Evolutionary conservation across 2,329 filamentous ascomycete species (phyloP).

Genomic region (Sphaerostilbella broomeana): DNA sequence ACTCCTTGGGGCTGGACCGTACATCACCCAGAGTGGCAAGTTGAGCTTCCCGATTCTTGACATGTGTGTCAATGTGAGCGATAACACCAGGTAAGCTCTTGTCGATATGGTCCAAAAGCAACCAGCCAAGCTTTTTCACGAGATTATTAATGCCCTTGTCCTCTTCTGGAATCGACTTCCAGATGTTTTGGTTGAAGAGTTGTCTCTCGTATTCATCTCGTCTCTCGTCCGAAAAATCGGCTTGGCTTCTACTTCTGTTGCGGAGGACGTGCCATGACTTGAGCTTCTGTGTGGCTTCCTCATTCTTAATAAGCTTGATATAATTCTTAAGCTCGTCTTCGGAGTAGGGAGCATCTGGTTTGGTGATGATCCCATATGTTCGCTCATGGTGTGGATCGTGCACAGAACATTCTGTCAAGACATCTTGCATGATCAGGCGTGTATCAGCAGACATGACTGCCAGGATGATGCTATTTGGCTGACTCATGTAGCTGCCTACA

Average conservation of each 20-base stretch:
- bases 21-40: background rate
- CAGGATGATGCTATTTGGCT: constrained; percentile 52
- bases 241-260: constrained; percentile 35
- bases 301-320: constrained; percentile 37
- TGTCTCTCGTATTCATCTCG: constrained; percentile 26
- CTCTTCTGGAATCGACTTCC: constrained; percentile 24
- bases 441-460: constrained; percentile 50
- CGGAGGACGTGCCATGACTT: constrained; percentile 50
- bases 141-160: constrained; percentile 27
- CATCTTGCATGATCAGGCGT: constrained; percentile 35
- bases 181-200: constrained; percentile 26
- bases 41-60: constrained; percentile 1
- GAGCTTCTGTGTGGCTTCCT: constrained; percentile 28
- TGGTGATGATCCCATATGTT: constrained; percentile 52
- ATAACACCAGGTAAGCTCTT: constrained; percentile 22
- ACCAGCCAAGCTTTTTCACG: constrained; percentile 27
- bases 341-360: constrained; percentile 37
- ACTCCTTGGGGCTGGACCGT: background rate
- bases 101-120: constrained; percentile 26
- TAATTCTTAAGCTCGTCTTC: constrained; percentile 34
- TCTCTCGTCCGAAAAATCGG: constrained; percentile 13
- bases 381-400: constrained; percentile 27
- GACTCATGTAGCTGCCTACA: constrained; percentile 49
- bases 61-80: constrained; percentile 19
- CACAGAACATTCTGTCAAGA: constrained; percentile 43